Evolutionary conservation across 768 basidiomycete genomes (phyloP), one percentile per base, ranked within the genome.

Genomic region (Hebeloma cylindrosporum): DNA sequence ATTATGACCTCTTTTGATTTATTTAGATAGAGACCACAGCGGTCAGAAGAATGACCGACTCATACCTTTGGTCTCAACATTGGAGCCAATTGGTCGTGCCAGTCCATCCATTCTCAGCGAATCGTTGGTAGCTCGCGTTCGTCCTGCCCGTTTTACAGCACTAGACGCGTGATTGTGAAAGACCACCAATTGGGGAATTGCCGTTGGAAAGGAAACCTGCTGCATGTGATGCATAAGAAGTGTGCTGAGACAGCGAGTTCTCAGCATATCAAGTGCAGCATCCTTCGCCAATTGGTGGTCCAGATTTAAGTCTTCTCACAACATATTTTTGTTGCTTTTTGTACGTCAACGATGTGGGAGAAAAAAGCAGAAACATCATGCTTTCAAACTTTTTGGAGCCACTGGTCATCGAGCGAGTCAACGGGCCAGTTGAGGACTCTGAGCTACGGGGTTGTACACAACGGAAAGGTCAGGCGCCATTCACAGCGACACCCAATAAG

Each of bases 91-190:
- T 63, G 93, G 97, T 67, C 86, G 75, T 49, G 88, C 85, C 2
- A n/a, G 83, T 98, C 36, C 95, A 98, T 61, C 80, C 97, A 3
- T 98, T 99, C 73, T 85, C 92, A 32, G 96, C 94, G 2, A 99
- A 99, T 61, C 79, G 95, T 26, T 98, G 96, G 96, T 94, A 98
- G 62, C 79, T 87, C 50, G 85, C 86, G 90, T 95, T 59, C 43
- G 80, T 71, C 21, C n/a, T n/a, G n/a, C n/a, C 36, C 43, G 10
- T 18, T 20, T 33, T 27, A 9, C n/a, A 13, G 7, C 4, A 21
- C 16, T 17, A 10, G 13, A 5, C 28, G 11, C 32, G 34, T 27
- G 29, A 40, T 21, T 13, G 14, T 16, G 16, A 7, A 3, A 86
- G 88, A 18, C 63, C 82, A 2, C 71, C 71, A 0, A 92, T 97